Conservation (phyloP, 768 basidiomycete species). For the Boletellus emodensis region DNA sequence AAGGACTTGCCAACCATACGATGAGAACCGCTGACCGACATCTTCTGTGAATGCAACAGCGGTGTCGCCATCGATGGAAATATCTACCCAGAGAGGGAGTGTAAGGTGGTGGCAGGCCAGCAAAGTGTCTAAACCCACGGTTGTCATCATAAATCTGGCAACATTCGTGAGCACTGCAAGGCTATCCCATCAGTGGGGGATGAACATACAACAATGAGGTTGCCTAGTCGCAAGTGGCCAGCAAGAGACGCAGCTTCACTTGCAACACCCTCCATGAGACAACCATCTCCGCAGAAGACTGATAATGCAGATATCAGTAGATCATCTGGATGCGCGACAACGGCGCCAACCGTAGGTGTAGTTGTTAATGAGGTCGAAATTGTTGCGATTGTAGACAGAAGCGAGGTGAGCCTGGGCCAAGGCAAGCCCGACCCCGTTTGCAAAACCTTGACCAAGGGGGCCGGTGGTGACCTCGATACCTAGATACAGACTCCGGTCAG, state of each 20-base stretch:
- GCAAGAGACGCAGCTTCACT: slow-evolving; percentile 89
- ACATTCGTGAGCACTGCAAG: slow-evolving; percentile 15
- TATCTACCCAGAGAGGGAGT: slow-evolving; percentile 49
- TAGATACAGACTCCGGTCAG: slow-evolving; percentile 23
- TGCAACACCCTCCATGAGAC: slow-evolving; percentile 96
- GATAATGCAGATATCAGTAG: slow-evolving; percentile 4
- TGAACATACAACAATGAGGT: slow-evolving; percentile 77
- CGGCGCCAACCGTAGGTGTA: slow-evolving; percentile 73
- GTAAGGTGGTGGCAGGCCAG: slow-evolving; percentile 1
- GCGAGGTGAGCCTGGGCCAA: slow-evolving; percentile 89
- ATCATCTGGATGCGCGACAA: background rate
- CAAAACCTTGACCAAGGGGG: slow-evolving; percentile 92
- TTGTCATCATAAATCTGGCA: slow-evolving; percentile 90
- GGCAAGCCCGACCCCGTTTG: slow-evolving; percentile 90
- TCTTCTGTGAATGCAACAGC: slow-evolving; percentile 92
- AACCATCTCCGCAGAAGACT: slow-evolving; percentile 94
- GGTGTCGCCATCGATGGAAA: slow-evolving; percentile 95
- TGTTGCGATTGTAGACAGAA: slow-evolving; percentile 86
- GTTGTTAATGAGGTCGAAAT: slow-evolving; percentile 78
- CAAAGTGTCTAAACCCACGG: slow-evolving; percentile 47
- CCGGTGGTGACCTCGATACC: slow-evolving; percentile 92
- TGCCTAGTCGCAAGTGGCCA: slow-evolving; percentile 90
- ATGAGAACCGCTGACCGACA: slow-evolving; percentile 79
- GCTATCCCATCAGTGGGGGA: slow-evolving; percentile 11
- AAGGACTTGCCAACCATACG: slow-evolving; percentile 95